Evolutionary conservation across 2,329 filamentous ascomycete species (phyloP), one percentile per base, ranked within the genome.

Genomic region (Pseudogymnoascus sp.): DNA sequence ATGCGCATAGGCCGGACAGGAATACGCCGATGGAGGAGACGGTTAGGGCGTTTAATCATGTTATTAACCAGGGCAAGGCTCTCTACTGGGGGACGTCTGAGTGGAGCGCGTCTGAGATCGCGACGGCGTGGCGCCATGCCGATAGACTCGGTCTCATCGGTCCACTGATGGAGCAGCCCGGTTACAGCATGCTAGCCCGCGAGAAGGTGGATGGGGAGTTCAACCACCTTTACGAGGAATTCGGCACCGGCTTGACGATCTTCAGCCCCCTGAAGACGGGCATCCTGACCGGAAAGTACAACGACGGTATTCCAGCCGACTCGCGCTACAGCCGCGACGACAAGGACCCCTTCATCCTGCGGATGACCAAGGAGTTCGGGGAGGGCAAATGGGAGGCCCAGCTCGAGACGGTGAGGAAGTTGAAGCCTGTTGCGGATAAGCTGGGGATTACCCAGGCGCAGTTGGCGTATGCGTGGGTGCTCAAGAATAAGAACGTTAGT

Each of bases 61-160:
- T 90, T 62, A 88, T 90, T 72, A 78, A 85, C 73, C 80, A 79
- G 0, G 87, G 87, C 67, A 86, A 88, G 75, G 83, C 85, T 2
- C 83, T 90, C 67, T 88, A 89, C 77, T 88, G 86, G 86, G 86
- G 86, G 45, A 89, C 86, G 0, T 87, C 84, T 0, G 84, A 88
- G 73, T 89, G 86, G 86, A 80, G 79, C 65, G 84, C 86, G 47
- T 81, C 83, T 64, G 85, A 88, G 76, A 88, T 89, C 70, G 80
- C 82, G 5, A 79, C 84, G 64, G 86, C 86, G 0, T 84, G 82
- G 77, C 77, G 83, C 12, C 78, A 84, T 65, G 83, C 86, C 36
- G 84, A 87, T 68, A 80, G 78, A 67, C 78, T 88, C 7, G 79
- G 81, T 12, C 77, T 89, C 42, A 81, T 88, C 66, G 85, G 83